Conservation (phyloP, 805 yeast species). For the Lipomyces japonicus region DNA sequence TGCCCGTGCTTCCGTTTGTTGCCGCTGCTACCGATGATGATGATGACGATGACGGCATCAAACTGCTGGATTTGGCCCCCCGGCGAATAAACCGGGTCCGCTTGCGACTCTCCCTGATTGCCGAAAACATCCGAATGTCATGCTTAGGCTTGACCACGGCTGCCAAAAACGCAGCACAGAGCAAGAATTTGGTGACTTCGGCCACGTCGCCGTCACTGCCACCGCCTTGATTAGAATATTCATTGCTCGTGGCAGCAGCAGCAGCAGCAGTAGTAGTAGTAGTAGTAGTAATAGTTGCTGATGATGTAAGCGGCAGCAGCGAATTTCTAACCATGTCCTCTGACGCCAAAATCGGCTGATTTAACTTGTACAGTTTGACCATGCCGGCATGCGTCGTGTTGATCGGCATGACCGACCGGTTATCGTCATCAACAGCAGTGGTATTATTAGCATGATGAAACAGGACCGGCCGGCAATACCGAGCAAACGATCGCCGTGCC, state of each 20-base stretch:
- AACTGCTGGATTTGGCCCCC: not conserved
- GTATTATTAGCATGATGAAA: not conserved
- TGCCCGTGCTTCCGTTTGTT: conserved; percentile 62
- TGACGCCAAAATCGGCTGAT: conserved; percentile 15
- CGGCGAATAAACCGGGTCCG: conserved; percentile 3
- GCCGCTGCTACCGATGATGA: conserved; percentile 33
- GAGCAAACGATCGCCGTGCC: conserved; percentile 9
- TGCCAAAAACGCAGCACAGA: conserved; percentile 79
- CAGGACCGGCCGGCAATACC: conserved; percentile 13
- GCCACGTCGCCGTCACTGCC: conserved; percentile 18
- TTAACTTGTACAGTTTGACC: conserved; percentile 12
- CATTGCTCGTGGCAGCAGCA: too few relatives aligned
- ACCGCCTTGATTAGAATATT: too few relatives aligned
- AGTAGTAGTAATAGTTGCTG: not conserved
- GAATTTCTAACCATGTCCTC: conserved; percentile 20
- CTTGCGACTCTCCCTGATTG: conserved; percentile 43
- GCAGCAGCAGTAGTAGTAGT: not conserved
- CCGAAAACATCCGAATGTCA: conserved; percentile 69
- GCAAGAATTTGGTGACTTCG: conserved; percentile 49
- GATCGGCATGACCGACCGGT: not conserved
- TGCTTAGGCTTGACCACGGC: conserved; percentile 67
- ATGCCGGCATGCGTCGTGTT: not conserved
- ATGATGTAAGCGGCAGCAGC: not conserved
- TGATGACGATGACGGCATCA: too few relatives aligned
- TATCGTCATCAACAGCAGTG: conserved; percentile 1